Conservation (phyloP, 305 asterid genomes). For the Solanum aculeatissimum region DNA sequence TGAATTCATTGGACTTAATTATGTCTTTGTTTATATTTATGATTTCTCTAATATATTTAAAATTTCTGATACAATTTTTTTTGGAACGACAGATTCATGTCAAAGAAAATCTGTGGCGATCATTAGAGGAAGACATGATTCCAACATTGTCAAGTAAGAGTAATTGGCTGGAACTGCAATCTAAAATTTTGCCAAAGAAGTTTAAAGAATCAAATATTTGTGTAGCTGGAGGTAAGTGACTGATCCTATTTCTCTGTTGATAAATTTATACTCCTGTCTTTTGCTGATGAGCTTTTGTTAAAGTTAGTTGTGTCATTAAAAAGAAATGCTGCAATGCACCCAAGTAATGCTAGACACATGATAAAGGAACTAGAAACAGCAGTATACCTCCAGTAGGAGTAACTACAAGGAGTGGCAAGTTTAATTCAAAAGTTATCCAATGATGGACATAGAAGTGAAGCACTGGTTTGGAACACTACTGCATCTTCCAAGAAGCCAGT, state of each 20-base stretch:
- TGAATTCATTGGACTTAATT: not conserved
- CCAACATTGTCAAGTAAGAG: constrained; percentile 60
- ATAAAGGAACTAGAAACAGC: not conserved
- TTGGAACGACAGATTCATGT: constrained; percentile 46
- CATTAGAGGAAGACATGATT: constrained; percentile 80
- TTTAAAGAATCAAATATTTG: constrained; percentile 77
- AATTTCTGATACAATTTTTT: not conserved
- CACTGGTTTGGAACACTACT: not conserved
- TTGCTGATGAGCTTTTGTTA: not conserved
- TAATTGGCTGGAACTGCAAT: constrained; percentile 83
- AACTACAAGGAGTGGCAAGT: not conserved
- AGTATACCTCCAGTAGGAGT: not conserved
- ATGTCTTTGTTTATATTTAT: not conserved
- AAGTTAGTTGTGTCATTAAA: not conserved
- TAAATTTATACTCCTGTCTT: not conserved
- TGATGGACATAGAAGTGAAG: not conserved
- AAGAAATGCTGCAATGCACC: not conserved
- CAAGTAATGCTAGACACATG: not conserved
- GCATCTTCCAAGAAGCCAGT: not conserved
- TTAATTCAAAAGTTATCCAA: not conserved
- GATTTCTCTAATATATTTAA: not conserved
- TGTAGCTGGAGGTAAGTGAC: constrained; percentile 87
- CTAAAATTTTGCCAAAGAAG: constrained; percentile 55
- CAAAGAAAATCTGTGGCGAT: constrained; percentile 69
- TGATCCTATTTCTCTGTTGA: not conserved